phyloP scores from a whole-genome alignment of 331 rosid species.

The Erythrophleum ivorense region DNA sequence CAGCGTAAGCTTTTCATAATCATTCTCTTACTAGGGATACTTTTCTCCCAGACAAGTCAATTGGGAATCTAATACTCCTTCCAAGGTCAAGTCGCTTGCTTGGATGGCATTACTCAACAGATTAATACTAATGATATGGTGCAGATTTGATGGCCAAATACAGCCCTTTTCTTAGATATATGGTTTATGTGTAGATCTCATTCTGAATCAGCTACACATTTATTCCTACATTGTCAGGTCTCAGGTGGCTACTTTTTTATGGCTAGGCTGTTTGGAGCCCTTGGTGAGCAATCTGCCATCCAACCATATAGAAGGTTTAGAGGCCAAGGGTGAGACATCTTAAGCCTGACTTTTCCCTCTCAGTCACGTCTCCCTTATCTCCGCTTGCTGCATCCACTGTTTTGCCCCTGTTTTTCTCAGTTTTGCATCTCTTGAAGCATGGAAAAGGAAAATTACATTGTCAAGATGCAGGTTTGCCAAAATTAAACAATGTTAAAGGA shows the following conservation, averaged over 20 bases:
- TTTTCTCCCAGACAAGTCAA: neutral
- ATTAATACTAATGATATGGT: neutral
- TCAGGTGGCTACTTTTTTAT: neutral
- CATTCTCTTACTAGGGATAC: neutral
- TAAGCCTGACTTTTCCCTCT: neutral
- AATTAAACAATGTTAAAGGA: constrained; percentile 32
- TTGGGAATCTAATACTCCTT: neutral
- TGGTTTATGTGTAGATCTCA: neutral
- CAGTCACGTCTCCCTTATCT: neutral
- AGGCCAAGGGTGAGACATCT: neutral
- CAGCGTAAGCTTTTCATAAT: neutral
- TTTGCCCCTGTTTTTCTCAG: neutral
- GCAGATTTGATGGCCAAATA: neutral
- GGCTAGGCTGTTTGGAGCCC: neutral
- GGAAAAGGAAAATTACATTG: neutral
- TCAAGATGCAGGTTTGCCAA: constrained; percentile 32
- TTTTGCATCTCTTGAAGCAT: constrained; percentile 9
- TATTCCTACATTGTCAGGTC: neutral
- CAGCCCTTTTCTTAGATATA: neutral
- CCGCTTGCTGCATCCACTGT: neutral
- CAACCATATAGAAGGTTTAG: neutral
- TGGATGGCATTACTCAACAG: neutral
- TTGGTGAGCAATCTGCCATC: neutral
- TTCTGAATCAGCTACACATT: constrained; percentile 1
- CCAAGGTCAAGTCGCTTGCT: neutral